These are phyloP conservation scores for Globisporangium camurandrum DNA, from an alignment of 352 stramenopile species.

Conservation along the genomic window DNA sequence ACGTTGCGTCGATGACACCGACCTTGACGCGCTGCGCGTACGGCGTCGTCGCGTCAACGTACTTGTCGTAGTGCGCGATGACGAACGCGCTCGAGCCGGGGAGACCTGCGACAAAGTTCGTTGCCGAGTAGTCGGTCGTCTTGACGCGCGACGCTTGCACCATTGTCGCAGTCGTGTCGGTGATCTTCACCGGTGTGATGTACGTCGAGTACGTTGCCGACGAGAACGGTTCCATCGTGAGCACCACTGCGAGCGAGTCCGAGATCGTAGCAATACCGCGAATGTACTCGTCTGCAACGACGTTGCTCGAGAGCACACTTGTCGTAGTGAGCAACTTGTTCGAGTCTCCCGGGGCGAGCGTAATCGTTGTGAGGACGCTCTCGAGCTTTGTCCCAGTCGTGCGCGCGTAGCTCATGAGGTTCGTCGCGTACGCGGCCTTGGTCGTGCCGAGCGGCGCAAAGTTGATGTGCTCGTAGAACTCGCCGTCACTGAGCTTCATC, in stretches of 20 bases:
- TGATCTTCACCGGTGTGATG: constrained; percentile 29
- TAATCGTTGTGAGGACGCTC: constrained; percentile 49
- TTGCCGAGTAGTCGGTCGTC: constrained; percentile 45
- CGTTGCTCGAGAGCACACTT: constrained; percentile 26
- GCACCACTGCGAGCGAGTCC: constrained; percentile 37
- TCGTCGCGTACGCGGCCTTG: constrained; percentile 33
- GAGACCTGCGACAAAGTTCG: constrained; percentile 59
- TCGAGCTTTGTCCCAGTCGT: constrained; percentile 23
- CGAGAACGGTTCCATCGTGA: constrained; percentile 30
- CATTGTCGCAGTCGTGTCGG: constrained; percentile 31
- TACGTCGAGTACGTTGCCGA: constrained; percentile 39
- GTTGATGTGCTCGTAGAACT: constrained; percentile 42
- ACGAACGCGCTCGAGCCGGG: constrained; percentile 58
- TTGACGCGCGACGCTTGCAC: constrained; percentile 14
- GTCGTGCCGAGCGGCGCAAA: constrained; percentile 47
- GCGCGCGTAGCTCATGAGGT: constrained; percentile 55
- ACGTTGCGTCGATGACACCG: constrained; percentile 35
- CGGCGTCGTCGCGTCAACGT: constrained; percentile 16
- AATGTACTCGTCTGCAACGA: constrained; percentile 37
- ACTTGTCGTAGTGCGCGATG: constrained; percentile 61
- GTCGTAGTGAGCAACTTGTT: constrained; percentile 45
- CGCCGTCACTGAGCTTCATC: constrained; percentile 31
- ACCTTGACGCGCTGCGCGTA: constrained; percentile 63
- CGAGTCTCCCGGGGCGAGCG: constrained; percentile 18
- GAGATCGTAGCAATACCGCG: constrained; percentile 61